Base-by-base conservation (phyloP, 2,329 filamentous ascomycete species). In the Scytalidium sp. region DNA sequence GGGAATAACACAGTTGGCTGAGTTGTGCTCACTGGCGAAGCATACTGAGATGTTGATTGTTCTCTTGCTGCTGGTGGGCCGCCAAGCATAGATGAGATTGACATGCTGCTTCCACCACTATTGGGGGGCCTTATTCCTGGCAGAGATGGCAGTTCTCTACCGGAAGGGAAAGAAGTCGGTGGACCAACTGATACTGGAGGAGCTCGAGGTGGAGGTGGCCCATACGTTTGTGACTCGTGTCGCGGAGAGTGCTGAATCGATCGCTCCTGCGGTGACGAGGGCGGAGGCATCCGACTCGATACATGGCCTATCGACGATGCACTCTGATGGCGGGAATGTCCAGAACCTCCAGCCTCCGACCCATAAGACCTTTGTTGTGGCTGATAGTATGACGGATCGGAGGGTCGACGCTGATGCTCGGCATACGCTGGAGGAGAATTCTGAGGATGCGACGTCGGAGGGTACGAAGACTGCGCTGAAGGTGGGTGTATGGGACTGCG, bases 71-170 rank as follows among this genome's bases (percentile, higher is more conserved):
- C 70, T 43, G 75, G 60, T 57, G 78, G 75, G 11, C 72, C 74
- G 51, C 84, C 85, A 52, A 88, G 77, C 68, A 89, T 80, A 41
- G 84, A 84, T n/a, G 83, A 86, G 66, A 88, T 88, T 43, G 85
- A 87, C 84, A 88, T 88, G 68, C 81, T 84, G 61, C 80, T 80
- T 46, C 78, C 78, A 11, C 56, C 56, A 29, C 52, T 60, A 50
- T 56, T 62, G 11, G 56, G 49, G 2, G 79, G 78, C 51, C 83
- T 73, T 50, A 72, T 67, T 19, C 77, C 71, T 19, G 70, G 71
- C 41, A 78, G 62, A 17, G 72, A 69, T 44, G 80, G 75, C 43
- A 80, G 70, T 56, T 87, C 83, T 62, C 82, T 79, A 52, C 72
- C 70, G 21, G 66, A 69, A 46, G 68, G 66, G 56, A 78, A 79